phyloP scores from a whole-genome alignment of 495 filamentous ascomycete genomes.

The Hypoxylon cercidicola region DNA sequence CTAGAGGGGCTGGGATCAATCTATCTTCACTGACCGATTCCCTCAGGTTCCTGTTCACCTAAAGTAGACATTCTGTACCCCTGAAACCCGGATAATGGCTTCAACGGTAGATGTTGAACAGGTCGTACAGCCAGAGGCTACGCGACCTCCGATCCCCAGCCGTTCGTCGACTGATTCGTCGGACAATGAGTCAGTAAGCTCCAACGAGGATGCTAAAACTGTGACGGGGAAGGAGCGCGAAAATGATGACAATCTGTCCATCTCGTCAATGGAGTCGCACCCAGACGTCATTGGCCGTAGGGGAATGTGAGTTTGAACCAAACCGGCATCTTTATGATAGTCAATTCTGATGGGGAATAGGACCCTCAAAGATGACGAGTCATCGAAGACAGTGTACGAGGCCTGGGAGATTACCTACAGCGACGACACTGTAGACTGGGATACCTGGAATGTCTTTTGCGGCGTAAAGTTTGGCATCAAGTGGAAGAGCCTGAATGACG shows the following conservation, averaged over 20 bases:
- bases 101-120: not conserved
- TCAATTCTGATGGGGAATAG: slow-evolving; percentile 15
- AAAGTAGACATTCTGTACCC: not conserved
- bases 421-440: not conserved
- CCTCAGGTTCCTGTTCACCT: not conserved
- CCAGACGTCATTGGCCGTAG: slow-evolving; percentile 23
- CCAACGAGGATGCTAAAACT: slow-evolving; percentile 17
- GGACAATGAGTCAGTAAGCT: not conserved
- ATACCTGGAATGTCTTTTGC: slow-evolving; percentile 24
- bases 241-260: slow-evolving; percentile 15
- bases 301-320: slow-evolving; percentile 17
- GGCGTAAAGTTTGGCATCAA: slow-evolving; percentile 30
- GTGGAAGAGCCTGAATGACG: slow-evolving; percentile 26
- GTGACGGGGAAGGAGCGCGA: slow-evolving; percentile 9
- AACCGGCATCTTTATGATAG: not conserved
- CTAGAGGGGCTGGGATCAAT: not conserved
- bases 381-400: slow-evolving; percentile 30
- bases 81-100: slow-evolving; percentile 8
- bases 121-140: slow-evolving; percentile 2
- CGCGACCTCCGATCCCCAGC: slow-evolving; percentile 3
- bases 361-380: slow-evolving; percentile 12
- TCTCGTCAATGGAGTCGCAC: slow-evolving; percentile 27
- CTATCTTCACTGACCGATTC: not conserved
- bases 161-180: slow-evolving; percentile 5
- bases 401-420: slow-evolving; percentile 18